Evolutionary conservation across 2,329 filamentous ascomycete species (phyloP).

Genomic region (Colletotrichum phormii): DNA sequence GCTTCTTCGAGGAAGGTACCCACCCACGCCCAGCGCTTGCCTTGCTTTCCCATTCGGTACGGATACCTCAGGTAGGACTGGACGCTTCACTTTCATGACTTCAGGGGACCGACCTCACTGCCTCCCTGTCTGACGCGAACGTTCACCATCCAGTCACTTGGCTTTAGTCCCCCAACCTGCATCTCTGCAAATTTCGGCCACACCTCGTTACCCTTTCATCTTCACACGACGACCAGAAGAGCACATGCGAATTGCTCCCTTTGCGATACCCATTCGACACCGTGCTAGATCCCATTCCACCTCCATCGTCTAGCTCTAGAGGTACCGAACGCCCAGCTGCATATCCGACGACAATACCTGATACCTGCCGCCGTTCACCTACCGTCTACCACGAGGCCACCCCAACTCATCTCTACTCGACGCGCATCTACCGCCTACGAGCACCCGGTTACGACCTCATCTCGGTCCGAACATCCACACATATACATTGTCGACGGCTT

Average conservation of each 20-base stretch:
- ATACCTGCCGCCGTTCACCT: background rate
- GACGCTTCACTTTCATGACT: conserved; percentile 29
- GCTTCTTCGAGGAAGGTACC: background rate
- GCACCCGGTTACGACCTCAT: background rate
- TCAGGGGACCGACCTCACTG: conserved; percentile 11
- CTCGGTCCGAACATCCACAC: background rate
- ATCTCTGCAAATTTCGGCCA: background rate
- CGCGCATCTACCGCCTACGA: background rate
- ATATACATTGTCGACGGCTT: background rate
- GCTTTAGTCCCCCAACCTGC: background rate
- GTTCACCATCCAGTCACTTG: background rate
- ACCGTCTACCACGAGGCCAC: conserved; percentile 9
- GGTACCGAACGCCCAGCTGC: background rate
- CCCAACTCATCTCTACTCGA: background rate
- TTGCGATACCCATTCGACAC: background rate
- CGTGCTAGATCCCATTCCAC: background rate
- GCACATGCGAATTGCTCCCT: background rate
- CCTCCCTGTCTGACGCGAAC: conserved; percentile 7
- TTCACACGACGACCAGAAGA: background rate
- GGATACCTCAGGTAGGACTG: background rate
- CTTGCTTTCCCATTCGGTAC: background rate
- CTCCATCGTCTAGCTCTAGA: background rate
- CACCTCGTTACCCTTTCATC: background rate
- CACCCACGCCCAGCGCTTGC: background rate
- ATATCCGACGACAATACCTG: conserved; percentile 1